Percentiles rank a stretch among this genome's conserved stretches.
These are phyloP conservation scores for Microascus cirrosus DNA, from an alignment of 2,329 filamentous ascomycete species.

Conservation along the genomic window DNA sequence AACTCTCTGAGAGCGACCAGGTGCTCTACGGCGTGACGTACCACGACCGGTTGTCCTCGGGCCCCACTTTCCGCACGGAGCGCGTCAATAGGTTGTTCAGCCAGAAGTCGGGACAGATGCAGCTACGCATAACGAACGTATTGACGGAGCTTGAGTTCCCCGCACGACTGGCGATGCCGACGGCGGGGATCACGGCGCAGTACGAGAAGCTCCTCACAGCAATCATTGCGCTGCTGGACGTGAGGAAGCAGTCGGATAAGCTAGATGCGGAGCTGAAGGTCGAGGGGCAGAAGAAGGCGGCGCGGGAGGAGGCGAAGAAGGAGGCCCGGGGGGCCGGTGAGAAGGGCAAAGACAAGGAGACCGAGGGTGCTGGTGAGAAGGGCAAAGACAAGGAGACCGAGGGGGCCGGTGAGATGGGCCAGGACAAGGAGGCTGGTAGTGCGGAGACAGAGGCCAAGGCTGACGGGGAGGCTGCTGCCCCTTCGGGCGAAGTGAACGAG, in stretches of 20 bases:
- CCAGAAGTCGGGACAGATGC: slow-evolving; percentile 66
- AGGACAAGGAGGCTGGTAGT: slow-evolving; percentile 3
- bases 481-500: slow-evolving; percentile 3
- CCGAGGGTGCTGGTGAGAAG: background rate
- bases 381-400: background rate
- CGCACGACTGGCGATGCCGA: slow-evolving; percentile 61
- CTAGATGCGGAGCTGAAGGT: slow-evolving; percentile 59
- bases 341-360: background rate
- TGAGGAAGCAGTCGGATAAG: slow-evolving; percentile 65
- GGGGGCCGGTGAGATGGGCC: background rate
- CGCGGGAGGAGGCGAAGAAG: slow-evolving; percentile 19
- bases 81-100: slow-evolving; percentile 68
- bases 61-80: slow-evolving; percentile 83
- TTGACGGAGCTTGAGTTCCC: slow-evolving; percentile 63
- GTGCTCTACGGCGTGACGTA: slow-evolving; percentile 72
- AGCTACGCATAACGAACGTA: slow-evolving; percentile 61
- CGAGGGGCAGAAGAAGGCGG: slow-evolving; percentile 43
- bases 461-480: slow-evolving; percentile 8
- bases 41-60: slow-evolving; percentile 74
- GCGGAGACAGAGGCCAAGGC: slow-evolving; percentile 5
- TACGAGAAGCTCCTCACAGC: slow-evolving; percentile 62
- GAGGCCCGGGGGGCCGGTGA: background rate
- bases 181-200: slow-evolving; percentile 55
- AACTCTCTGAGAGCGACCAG: slow-evolving; percentile 66
- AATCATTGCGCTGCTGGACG: slow-evolving; percentile 59